A percentile compares a stretch with the other conserved stretches of the same genome.
Conservation (phyloP, 768 basidiomycete species). For the Rhodotorula paludigena region DNA sequence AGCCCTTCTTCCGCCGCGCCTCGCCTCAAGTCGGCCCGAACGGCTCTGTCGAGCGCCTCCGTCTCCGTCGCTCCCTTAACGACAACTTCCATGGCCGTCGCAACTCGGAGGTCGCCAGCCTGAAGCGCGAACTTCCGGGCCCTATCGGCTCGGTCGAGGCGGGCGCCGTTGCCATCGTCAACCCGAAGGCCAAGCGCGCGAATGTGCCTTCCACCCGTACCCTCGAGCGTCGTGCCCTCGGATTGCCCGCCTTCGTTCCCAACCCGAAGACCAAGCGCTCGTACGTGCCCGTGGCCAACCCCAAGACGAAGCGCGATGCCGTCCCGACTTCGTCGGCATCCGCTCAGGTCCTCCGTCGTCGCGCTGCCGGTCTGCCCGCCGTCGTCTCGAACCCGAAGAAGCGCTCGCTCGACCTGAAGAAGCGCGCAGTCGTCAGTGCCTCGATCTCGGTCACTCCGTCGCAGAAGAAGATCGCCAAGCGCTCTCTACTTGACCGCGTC, state of each 20-base stretch:
- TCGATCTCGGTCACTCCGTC: conserved; percentile 20
- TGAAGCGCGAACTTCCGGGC: not conserved
- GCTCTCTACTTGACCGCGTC: not conserved
- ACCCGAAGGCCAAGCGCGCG: not conserved
- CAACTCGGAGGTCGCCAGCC: not conserved
- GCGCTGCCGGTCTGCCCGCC: not conserved
- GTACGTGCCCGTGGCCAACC: not conserved
- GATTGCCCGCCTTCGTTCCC: not conserved
- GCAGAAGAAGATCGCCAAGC: not conserved
- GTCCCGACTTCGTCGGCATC: conserved; percentile 11
- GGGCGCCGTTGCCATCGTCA: not conserved
- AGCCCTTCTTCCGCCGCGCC: conserved; percentile 29
- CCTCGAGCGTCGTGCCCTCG: not conserved
- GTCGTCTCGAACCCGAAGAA: conserved; percentile 30
- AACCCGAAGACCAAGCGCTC: conserved; percentile 27
- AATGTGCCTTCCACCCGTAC: not conserved
- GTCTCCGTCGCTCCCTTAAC: conserved; percentile 21
- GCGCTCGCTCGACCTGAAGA: conserved; percentile 15
- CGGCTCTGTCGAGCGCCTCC: conserved; percentile 35
- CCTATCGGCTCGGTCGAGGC: not conserved
- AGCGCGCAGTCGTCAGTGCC: conserved; percentile 22
- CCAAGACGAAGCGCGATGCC: conserved; percentile 10
- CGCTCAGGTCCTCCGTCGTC: conserved; percentile 11
- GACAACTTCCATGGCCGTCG: conserved; percentile 2
- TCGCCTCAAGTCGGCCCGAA: conserved; percentile 28